Percentiles rank a stretch among this genome's conserved stretches.
phyloP scores from a whole-genome alignment of 176 grass and related monocot species.

The Sorghum bicolor region DNA sequence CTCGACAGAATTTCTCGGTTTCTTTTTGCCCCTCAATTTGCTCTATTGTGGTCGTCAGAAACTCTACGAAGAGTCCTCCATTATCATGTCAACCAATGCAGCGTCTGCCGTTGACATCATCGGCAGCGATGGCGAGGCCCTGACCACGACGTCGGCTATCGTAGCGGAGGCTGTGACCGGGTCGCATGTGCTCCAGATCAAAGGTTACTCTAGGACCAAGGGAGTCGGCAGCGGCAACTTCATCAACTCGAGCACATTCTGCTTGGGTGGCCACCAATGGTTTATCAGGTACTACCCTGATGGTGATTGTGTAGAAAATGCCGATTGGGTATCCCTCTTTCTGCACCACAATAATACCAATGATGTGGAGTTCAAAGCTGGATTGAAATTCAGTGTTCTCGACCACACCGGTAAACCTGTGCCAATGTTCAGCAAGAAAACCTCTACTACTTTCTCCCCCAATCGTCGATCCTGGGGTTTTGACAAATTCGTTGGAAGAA shows the following conservation, averaged over 20 bases:
- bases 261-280: background rate
- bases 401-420: no score
- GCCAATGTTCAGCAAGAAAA: no score
- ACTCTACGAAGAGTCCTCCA: no score
- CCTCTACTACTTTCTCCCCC: background rate
- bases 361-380: no score
- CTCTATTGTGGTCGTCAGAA: no score
- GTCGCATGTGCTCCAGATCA: background rate
- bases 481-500: accelerated
- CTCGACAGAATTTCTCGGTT: no score
- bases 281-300: background rate
- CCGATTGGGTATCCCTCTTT: background rate
- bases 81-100: background rate
- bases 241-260: background rate
- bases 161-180: background rate
- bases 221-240: background rate
- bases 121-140: background rate
- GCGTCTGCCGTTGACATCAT: background rate
- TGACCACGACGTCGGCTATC: background rate
- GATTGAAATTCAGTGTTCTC: no score
- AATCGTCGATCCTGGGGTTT: background rate
- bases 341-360: no score
- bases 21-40: no score
- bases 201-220: background rate
- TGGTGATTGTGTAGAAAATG: accelerated